A percentile compares a stretch with the other conserved stretches of the same genome.
Evolutionary conservation across 768 basidiomycete species (phyloP).

Genomic region (Lyophyllum decastes): DNA sequence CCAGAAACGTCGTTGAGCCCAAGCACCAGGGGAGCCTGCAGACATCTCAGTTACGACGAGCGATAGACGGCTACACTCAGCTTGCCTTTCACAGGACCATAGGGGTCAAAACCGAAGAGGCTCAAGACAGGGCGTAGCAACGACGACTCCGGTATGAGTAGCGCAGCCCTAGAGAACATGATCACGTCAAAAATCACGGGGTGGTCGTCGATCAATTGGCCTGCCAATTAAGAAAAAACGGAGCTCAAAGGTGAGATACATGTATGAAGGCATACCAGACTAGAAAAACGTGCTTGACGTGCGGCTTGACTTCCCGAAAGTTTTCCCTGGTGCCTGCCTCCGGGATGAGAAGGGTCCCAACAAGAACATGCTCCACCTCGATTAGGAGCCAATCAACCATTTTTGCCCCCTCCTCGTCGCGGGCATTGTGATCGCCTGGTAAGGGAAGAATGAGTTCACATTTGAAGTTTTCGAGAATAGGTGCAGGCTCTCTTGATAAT

Average conservation of each 20-base stretch:
- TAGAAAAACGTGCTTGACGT: constrained; percentile 23
- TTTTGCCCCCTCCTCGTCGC: constrained; percentile 24
- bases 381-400: constrained; percentile 23
- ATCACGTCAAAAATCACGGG: constrained; percentile 27
- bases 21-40: not conserved
- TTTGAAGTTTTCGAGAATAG: constrained; percentile 21
- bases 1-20: not conserved
- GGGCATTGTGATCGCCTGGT: constrained; percentile 26
- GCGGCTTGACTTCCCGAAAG: constrained; percentile 24
- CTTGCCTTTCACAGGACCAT: constrained; percentile 34
- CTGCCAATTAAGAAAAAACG: constrained; percentile 15
- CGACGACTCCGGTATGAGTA: constrained; percentile 31
- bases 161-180: constrained; percentile 20
- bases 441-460: constrained; percentile 31
- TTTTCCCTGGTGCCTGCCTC: constrained; percentile 22
- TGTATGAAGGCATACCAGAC: constrained; percentile 20
- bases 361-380: constrained; percentile 25
- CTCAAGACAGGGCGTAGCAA: constrained; percentile 30
- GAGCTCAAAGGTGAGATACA: not conserved
- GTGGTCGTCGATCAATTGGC: constrained; percentile 37
- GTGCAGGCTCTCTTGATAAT: constrained; percentile 19
- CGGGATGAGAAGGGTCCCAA: constrained; percentile 21
- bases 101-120: constrained; percentile 37
- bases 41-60: not conserved
- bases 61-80: not conserved